These are phyloP conservation scores for Daldinia loculata DNA, from an alignment of 495 filamentous ascomycete genomes.

Conservation along the genomic window DNA sequence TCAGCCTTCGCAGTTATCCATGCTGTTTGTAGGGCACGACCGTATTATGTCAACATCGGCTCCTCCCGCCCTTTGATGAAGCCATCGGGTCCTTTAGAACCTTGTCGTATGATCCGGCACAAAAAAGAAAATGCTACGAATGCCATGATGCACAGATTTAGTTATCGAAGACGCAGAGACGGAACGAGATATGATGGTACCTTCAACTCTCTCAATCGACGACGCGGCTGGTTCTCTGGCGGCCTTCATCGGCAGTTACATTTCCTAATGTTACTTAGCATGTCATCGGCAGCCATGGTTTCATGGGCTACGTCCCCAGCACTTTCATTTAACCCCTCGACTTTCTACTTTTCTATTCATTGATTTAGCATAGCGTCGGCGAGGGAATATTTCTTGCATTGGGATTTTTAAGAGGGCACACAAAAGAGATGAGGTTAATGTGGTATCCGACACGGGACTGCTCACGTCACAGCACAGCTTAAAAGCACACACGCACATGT, in stretches of 20 bases:
- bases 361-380: conserved; percentile 42
- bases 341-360: conserved; percentile 11
- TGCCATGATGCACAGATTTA: conserved; percentile 28
- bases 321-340: conserved; percentile 17
- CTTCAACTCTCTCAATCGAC: conserved; percentile 7
- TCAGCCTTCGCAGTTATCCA: conserved; percentile 57
- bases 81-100: conserved; percentile 24
- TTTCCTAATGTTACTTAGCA: conserved; percentile 23
- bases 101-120: conserved; percentile 28
- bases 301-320: conserved; percentile 25
- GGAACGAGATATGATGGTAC: conserved; percentile 25
- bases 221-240: conserved; percentile 5
- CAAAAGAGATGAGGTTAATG: conserved; percentile 38
- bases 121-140: conserved; percentile 26
- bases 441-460: conserved; percentile 20
- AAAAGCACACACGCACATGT: conserved; percentile 11
- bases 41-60: conserved; percentile 56
- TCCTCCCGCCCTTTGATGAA: conserved; percentile 46
- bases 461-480: conserved; percentile 26
- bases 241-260: conserved; percentile 20
- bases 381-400: conserved; percentile 33
- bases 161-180: conserved; percentile 40
- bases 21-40: conserved; percentile 59
- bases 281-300: conserved; percentile 17
- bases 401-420: conserved; percentile 26